Conservation (phyloP, 805 yeast genomes). For the Ogataea henricii region DNA sequence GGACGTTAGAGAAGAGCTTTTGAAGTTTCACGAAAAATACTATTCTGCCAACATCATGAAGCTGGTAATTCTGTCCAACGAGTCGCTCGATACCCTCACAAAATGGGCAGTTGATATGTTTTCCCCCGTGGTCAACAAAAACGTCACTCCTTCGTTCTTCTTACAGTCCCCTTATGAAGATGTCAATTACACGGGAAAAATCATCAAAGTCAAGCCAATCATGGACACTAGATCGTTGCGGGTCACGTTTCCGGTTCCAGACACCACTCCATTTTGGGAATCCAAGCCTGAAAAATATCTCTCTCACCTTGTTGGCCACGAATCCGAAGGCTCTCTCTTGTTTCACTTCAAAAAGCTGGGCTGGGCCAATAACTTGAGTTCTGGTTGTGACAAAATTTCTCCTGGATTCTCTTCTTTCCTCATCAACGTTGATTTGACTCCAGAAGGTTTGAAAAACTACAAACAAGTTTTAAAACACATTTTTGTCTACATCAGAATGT, state of each 20-base stretch:
- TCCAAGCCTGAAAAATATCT: constrained; percentile 69
- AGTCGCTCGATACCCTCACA: constrained; percentile 69
- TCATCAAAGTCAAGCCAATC: constrained; percentile 75
- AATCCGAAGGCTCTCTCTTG: constrained; percentile 82
- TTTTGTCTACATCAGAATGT: constrained; percentile 74
- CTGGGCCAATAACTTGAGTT: constrained; percentile 78
- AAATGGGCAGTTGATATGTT: constrained; percentile 71
- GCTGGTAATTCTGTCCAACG: constrained; percentile 81
- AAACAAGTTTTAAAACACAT: constrained; percentile 56
- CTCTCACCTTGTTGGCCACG: constrained; percentile 90
- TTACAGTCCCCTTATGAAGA: constrained; percentile 49
- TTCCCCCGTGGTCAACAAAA: constrained; percentile 57
- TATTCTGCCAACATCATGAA: constrained; percentile 91
- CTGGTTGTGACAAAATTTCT: constrained; percentile 69
- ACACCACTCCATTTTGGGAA: constrained; percentile 65
- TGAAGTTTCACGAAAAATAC: constrained; percentile 68
- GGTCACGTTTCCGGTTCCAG: constrained; percentile 73
- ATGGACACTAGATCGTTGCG: constrained; percentile 74
- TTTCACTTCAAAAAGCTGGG: constrained; percentile 67
- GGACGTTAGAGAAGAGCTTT: constrained; percentile 78
- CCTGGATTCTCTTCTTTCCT: constrained; percentile 67
- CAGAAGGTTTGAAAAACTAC: constrained; percentile 66
- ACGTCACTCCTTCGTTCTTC: constrained; percentile 47
- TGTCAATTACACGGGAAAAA: constrained; percentile 48
- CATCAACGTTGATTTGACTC: constrained; percentile 76